A percentile compares a stretch with the other conserved stretches of the same genome.
Evolutionary conservation across 768 basidiomycete genomes (phyloP).

Genomic region (Cystobasidium onofrii): DNA sequence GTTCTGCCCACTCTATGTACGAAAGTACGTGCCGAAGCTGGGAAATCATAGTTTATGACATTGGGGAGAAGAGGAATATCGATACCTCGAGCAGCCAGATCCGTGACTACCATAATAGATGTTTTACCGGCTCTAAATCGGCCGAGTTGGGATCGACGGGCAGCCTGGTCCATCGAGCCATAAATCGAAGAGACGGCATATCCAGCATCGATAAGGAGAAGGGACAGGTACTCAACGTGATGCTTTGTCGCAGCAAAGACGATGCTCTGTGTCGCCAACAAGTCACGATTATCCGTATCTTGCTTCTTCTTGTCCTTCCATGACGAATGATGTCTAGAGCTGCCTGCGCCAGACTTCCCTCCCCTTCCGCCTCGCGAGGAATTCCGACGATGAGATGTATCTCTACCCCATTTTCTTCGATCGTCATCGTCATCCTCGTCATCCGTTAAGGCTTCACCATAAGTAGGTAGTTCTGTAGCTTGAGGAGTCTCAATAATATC

Average conservation of each 20-base stretch:
- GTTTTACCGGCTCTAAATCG: slow-evolving; percentile 73
- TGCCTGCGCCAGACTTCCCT: slow-evolving; percentile 17
- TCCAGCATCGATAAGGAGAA: slow-evolving; percentile 66
- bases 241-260: slow-evolving; percentile 96
- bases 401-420: neutral
- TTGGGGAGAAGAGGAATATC: slow-evolving; percentile 95
- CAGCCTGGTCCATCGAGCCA: slow-evolving; percentile 84
- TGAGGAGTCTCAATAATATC: slow-evolving; percentile 75
- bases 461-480: slow-evolving; percentile 42
- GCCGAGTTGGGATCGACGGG: slow-evolving; percentile 81
- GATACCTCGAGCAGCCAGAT: slow-evolving; percentile 95
- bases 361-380: neutral
- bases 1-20: slow-evolving; percentile 96
- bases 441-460: neutral
- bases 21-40: slow-evolving; percentile 83
- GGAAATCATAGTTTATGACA: slow-evolving; percentile 97
- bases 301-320: neutral
- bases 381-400: neutral
- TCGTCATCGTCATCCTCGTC: slow-evolving; percentile 2
- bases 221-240: slow-evolving; percentile 87
- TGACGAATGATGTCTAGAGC: neutral
- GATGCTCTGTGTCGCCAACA: slow-evolving; percentile 79
- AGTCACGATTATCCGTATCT: slow-evolving; percentile 42
- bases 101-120: slow-evolving; percentile 85
- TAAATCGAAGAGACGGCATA: slow-evolving; percentile 91